phyloP scores from a whole-genome alignment of 2,329 filamentous ascomycete species.

The Xylariaceae sp. region DNA sequence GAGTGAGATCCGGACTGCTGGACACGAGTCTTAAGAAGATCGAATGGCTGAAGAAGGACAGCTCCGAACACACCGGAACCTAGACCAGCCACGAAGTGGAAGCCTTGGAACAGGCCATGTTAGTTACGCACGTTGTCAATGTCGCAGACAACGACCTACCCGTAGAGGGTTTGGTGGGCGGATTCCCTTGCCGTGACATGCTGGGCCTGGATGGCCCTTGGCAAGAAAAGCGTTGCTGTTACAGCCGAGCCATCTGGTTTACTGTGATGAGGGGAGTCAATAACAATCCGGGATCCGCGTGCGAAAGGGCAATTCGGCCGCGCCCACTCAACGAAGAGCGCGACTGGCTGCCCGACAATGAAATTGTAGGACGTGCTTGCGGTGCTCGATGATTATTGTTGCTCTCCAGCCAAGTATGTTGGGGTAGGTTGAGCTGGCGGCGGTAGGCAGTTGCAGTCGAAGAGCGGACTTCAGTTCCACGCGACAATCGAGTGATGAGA shows the following conservation, averaged over 20 bases:
- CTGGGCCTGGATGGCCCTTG: conserved; percentile 7
- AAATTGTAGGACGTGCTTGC: too few species aligned
- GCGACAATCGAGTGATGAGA: too few species aligned
- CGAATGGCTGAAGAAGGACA: conserved; percentile 87
- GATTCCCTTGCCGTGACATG: conserved; percentile 23
- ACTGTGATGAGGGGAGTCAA: background rate
- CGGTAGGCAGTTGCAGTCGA: too few species aligned
- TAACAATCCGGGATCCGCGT: too few species aligned
- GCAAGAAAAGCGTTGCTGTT: conserved; percentile 6
- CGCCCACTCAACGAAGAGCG: too few species aligned
- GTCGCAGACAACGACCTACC: background rate
- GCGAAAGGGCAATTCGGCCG: too few species aligned
- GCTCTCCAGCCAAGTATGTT: too few species aligned
- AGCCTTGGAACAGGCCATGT: conserved; percentile 47
- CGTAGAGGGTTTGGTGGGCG: too few species aligned
- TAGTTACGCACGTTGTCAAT: background rate
- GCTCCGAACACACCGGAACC: conserved; percentile 84
- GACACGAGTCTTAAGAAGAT: conserved; percentile 93
- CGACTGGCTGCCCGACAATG: too few species aligned
- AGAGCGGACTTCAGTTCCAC: too few species aligned
- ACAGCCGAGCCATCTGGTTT: conserved; percentile 12
- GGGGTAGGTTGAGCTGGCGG: too few species aligned
- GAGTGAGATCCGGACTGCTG: conserved; percentile 78
- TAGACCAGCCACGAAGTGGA: conserved; percentile 87
- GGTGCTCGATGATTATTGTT: too few species aligned